phyloP scores from a whole-genome alignment of 1,139 yeast genomes.

The Starmera stellimalicola region DNA sequence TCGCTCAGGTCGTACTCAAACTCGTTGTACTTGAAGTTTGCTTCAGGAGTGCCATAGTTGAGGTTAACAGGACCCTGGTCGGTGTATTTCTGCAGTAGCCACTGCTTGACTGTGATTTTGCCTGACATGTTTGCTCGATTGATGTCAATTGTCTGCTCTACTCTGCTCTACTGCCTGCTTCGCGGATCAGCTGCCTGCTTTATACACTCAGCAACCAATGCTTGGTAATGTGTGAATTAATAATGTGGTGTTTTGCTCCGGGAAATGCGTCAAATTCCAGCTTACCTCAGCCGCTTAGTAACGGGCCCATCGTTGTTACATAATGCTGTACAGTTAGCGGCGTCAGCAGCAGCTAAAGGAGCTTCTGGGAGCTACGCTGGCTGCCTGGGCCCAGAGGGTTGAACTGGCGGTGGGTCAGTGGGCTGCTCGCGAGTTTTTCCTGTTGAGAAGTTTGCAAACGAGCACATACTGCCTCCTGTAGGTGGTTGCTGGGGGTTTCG shows the following conservation, averaged over 20 bases:
- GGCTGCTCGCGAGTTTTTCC: too few relatives aligned
- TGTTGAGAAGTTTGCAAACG: too few relatives aligned
- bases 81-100: conserved; percentile 21
- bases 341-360: too few relatives aligned
- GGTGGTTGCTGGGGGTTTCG: too few relatives aligned
- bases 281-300: background rate
- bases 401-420: too few relatives aligned
- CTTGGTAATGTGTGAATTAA: too few relatives aligned
- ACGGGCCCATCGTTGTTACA: too few relatives aligned
- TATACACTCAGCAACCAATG: too few relatives aligned
- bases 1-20: conserved; percentile 19
- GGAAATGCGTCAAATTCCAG: background rate
- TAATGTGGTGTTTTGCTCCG: background rate
- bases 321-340: background rate
- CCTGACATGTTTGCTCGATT: background rate
- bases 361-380: too few relatives aligned
- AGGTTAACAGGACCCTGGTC: conserved; percentile 21
- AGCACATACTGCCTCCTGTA: too few relatives aligned
- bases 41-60: conserved; percentile 21
- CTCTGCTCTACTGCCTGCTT: background rate
- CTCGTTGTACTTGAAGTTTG: conserved; percentile 28
- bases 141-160: background rate
- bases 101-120: conserved; percentile 20
- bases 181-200: background rate
- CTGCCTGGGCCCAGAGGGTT: too few relatives aligned